These are phyloP conservation scores for Porodaedalea pini DNA, from an alignment of 1,284 basidiomycete genomes.

Conservation along the genomic window DNA sequence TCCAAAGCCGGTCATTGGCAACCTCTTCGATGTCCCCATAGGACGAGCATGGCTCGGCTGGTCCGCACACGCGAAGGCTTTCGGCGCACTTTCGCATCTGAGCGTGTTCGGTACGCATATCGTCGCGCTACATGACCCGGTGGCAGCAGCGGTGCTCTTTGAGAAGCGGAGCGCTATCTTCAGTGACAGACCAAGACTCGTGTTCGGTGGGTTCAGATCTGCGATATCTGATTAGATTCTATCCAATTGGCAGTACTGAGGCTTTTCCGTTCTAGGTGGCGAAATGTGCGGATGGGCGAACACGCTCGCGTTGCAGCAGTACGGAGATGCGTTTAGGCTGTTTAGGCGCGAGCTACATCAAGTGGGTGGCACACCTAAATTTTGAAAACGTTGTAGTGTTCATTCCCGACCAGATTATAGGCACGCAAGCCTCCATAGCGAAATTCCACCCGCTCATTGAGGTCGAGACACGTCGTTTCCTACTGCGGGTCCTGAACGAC, in stretches of 20 bases:
- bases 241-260: too few relatives aligned
- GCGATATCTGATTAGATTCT: too few relatives aligned
- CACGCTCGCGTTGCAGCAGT: constrained; percentile 4
- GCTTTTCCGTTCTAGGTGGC: too few relatives aligned
- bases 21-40: constrained; percentile 14
- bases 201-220: too few relatives aligned
- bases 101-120: constrained; percentile 14
- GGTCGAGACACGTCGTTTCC: constrained; percentile 16
- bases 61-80: background rate
- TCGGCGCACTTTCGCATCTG: constrained; percentile 1
- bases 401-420: background rate
- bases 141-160: constrained; percentile 14
- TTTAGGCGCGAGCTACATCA: constrained; percentile 17
- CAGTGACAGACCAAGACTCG: constrained; percentile 12
- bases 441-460: constrained; percentile 18
- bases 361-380: background rate
- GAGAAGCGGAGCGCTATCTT: constrained; percentile 20
- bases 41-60: background rate
- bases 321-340: background rate
- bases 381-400: background rate
- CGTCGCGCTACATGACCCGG: too few relatives aligned
- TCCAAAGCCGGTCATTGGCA: constrained; percentile 12
- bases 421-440: constrained; percentile 14
- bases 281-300: constrained; percentile 16
- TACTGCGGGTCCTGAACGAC: constrained; percentile 12